Percentiles rank a stretch among this genome's conserved stretches.
Conservation (phyloP, 129 eudicot species). For the Pseudognaphalium luteoalbum region DNA sequence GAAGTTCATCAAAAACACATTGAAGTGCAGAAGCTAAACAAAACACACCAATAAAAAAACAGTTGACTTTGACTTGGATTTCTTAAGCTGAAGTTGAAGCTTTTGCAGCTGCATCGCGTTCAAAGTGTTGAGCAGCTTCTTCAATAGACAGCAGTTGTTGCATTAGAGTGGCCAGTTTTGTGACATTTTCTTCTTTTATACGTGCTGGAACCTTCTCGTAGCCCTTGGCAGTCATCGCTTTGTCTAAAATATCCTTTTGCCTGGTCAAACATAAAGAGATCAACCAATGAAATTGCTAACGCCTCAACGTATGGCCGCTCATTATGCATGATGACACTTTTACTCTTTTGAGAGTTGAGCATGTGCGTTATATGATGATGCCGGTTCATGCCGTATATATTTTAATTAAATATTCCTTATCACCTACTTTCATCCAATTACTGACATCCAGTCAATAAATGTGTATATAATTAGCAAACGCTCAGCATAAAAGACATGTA, state of each 20-base stretch:
- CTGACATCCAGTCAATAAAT: background rate
- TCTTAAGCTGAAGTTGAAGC: conserved; percentile 10
- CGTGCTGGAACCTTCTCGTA: conserved; percentile 76
- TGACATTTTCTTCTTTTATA: conserved; percentile 56
- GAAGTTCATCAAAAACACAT: background rate
- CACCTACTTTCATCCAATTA: too few relatives aligned
- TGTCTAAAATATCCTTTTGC: conserved; percentile 56
- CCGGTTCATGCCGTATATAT: too few relatives aligned
- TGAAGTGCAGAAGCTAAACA: background rate
- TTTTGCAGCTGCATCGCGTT: conserved; percentile 39
- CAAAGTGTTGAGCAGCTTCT: conserved; percentile 51
- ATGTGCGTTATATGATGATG: background rate
- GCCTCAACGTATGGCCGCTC: too few relatives aligned
- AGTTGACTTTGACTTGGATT: background rate
- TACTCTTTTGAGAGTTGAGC: background rate
- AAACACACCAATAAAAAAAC: background rate
- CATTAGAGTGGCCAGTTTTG: conserved; percentile 51
- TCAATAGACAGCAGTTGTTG: conserved; percentile 59
- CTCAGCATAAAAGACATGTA: background rate
- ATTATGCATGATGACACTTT: too few relatives aligned
- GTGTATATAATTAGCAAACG: background rate
- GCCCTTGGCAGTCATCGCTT: conserved; percentile 64
- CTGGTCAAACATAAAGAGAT: conserved; percentile 39
- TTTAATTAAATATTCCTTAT: too few relatives aligned
- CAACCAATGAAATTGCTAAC: conserved; percentile 9